These are phyloP conservation scores for Cladobotryum protrusum DNA, from an alignment of 2,329 filamentous ascomycete species.

Conservation along the genomic window DNA sequence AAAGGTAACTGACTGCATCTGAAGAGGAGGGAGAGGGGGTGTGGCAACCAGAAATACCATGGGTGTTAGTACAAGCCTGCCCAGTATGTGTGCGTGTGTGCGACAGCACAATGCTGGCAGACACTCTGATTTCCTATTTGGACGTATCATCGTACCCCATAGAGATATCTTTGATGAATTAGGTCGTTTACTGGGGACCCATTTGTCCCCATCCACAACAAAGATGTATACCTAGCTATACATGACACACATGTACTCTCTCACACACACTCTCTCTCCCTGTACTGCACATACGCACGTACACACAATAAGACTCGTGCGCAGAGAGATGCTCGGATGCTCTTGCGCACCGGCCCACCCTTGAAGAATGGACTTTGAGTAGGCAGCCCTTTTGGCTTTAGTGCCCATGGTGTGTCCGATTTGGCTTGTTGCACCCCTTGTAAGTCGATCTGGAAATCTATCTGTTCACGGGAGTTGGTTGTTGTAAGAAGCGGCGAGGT, in stretches of 20 bases:
- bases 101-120: neutral
- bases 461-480: conserved; percentile 8
- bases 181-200: neutral
- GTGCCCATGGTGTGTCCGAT: conserved; percentile 11
- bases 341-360: conserved; percentile 9
- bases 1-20: conserved; percentile 6
- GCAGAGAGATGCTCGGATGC: conserved; percentile 8
- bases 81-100: neutral
- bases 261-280: conserved; percentile 6
- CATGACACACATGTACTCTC: conserved; percentile 10
- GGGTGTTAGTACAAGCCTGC: neutral
- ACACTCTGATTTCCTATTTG: conserved; percentile 7
- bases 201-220: conserved; percentile 5
- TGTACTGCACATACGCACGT: conserved; percentile 12
- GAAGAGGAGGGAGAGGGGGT: neutral
- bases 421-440: conserved; percentile 2
- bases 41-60: neutral
- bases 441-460: conserved; percentile 10
- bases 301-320: conserved; percentile 1
- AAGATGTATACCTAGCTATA: conserved; percentile 10
- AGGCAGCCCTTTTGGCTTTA: conserved; percentile 10
- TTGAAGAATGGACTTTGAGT: conserved; percentile 5
- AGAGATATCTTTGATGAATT: neutral
- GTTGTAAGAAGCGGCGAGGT: conserved; percentile 2
- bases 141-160: neutral